A percentile compares a stretch with the other conserved stretches of the same genome.
phyloP scores from a whole-genome alignment of 2,329 filamentous ascomycete species.

The Periconia sp. region DNA sequence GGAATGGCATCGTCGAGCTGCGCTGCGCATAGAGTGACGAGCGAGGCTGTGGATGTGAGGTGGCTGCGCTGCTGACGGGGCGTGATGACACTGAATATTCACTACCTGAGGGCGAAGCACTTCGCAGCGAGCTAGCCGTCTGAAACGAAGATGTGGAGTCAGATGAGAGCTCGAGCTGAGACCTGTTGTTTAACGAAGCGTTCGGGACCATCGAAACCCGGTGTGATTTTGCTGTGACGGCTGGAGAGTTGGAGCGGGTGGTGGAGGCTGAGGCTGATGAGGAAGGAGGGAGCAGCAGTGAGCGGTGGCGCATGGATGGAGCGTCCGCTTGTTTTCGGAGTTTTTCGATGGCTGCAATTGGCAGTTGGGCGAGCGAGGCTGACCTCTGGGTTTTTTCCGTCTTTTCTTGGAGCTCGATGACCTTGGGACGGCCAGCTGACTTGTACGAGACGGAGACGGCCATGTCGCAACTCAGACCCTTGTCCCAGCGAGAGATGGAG shows the following conservation, averaged over 20 bases:
- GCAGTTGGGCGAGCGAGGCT: constrained; percentile 37
- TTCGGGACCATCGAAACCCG: constrained; percentile 13
- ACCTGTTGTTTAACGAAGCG: constrained; percentile 21
- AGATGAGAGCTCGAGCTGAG: constrained; percentile 19
- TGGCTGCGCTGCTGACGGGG: constrained; percentile 23
- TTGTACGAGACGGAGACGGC: constrained; percentile 42
- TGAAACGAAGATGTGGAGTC: constrained; percentile 30
- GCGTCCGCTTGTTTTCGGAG: constrained; percentile 28
- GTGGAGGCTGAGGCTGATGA: constrained; percentile 16
- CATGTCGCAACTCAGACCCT: constrained; percentile 39
- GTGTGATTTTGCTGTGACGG: constrained; percentile 22
- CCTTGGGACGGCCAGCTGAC: constrained; percentile 41
- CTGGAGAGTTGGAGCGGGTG: constrained; percentile 26
- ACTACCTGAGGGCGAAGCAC: constrained; percentile 24
- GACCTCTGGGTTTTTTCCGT: constrained; percentile 27
- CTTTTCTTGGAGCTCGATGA: constrained; percentile 34
- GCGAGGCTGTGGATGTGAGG: constrained; percentile 10
- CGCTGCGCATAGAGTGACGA: constrained; percentile 20
- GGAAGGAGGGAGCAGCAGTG: constrained; percentile 4
- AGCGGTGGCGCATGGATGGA: constrained; percentile 19
- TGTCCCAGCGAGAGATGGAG: constrained; percentile 35
- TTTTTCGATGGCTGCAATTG: constrained; percentile 30
- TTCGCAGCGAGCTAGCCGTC: constrained; percentile 25
- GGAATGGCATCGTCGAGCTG: constrained; percentile 20
- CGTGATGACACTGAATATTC: constrained; percentile 17